Evolutionary conservation across 2,329 filamentous ascomycete genomes (phyloP).

Genomic region (Apiospora kogelbergensis): DNA sequence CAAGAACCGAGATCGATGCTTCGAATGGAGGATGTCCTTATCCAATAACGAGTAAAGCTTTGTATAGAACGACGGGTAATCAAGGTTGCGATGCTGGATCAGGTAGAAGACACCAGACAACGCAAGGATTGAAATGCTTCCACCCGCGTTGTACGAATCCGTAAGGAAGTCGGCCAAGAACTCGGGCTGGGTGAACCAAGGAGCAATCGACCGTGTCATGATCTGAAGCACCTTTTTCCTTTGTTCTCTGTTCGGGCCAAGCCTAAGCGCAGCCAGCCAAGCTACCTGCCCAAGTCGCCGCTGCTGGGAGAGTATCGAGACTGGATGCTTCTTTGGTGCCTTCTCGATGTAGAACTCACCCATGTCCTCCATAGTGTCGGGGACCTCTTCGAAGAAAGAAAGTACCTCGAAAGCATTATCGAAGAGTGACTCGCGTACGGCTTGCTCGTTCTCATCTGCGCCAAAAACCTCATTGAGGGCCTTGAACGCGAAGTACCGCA

Average conservation of each 20-base stretch:
- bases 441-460: constrained; percentile 17
- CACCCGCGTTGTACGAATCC: constrained; percentile 86
- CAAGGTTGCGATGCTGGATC: constrained; percentile 89
- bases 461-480: constrained; percentile 55
- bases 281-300: constrained; percentile 81
- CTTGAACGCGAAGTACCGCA: constrained; percentile 80
- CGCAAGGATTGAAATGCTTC: constrained; percentile 82
- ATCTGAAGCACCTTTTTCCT: constrained; percentile 76
- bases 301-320: constrained; percentile 67
- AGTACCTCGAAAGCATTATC: constrained; percentile 63
- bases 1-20: constrained; percentile 91
- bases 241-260: constrained; percentile 67
- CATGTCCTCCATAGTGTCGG: constrained; percentile 64
- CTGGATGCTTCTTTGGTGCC: constrained; percentile 65
- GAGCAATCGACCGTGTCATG: constrained; percentile 76
- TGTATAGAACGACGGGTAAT: constrained; percentile 90
- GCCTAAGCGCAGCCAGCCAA: constrained; percentile 76
- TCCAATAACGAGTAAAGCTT: constrained; percentile 95
- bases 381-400: constrained; percentile 68
- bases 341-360: constrained; percentile 66
- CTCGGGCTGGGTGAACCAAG: constrained; percentile 87
- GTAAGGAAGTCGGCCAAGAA: constrained; percentile 94
- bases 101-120: constrained; percentile 93
- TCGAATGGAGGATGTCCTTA: constrained; percentile 83
- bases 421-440: constrained; percentile 41